Percentiles rank a stretch among this genome's conserved stretches.
These are phyloP conservation scores for Dicorynia guianensis DNA, from an alignment of 306 rosid genomes.

Conservation along the genomic window DNA sequence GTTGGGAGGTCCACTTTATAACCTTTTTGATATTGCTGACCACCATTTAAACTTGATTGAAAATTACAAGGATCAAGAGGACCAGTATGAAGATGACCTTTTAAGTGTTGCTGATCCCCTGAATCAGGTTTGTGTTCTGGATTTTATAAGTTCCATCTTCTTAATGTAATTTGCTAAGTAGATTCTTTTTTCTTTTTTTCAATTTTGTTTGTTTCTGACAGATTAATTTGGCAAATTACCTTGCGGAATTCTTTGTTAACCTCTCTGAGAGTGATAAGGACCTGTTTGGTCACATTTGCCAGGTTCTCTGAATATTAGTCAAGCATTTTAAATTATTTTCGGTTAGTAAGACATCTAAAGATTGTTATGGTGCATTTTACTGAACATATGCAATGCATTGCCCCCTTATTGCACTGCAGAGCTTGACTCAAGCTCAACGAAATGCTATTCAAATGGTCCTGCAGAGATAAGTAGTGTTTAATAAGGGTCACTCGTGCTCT, in stretches of 20 bases:
- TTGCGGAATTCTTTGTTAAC: conserved; percentile 69
- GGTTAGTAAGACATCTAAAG: not conserved
- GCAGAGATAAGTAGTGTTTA: conserved; percentile 43
- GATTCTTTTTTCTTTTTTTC: not conserved
- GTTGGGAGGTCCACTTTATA: no score
- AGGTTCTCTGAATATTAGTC: conserved; percentile 54
- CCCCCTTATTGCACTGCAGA: conserved; percentile 57
- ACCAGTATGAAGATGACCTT: conserved; percentile 77
- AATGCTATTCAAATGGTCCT: conserved; percentile 67
- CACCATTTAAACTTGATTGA: conserved; percentile 38
- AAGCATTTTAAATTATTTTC: conserved; percentile 14
- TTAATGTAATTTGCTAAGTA: not conserved
- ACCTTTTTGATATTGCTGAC: conserved; percentile 29
- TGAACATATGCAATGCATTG: conserved; percentile 31
- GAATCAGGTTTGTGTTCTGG: conserved; percentile 64
- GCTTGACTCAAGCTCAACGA: conserved; percentile 68
- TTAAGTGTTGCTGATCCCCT: conserved; percentile 82
- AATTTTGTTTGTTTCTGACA: conserved; percentile 43
- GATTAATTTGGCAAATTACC: conserved; percentile 79
- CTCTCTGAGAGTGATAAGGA: conserved; percentile 69
- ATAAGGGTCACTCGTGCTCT: not conserved
- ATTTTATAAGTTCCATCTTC: conserved; percentile 4
- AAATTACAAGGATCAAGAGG: conserved; percentile 73
- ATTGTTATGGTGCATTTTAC: not conserved
- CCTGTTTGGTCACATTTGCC: conserved; percentile 65